Conservation (phyloP, 345 rosid species). For the Populus alba region DNA sequence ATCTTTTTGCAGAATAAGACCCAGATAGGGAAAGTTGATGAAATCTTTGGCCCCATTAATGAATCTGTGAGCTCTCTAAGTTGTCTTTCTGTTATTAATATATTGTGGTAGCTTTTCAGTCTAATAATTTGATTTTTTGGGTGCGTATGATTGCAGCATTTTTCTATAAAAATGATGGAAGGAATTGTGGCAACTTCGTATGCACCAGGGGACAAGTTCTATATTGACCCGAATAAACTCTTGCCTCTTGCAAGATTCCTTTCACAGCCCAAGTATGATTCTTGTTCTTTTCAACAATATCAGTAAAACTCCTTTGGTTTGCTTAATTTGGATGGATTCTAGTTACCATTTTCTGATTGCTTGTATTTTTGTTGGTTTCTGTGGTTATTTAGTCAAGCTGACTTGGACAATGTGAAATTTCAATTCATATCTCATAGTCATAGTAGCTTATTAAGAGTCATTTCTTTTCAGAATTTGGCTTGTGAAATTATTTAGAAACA, state of each 20-base stretch:
- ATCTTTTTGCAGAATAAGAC: slow-evolving; percentile 84
- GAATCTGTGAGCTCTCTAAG: slow-evolving; percentile 60
- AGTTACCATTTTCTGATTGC: neutral
- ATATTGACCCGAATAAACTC: slow-evolving; percentile 72
- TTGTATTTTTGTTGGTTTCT: neutral
- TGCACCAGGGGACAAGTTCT: slow-evolving; percentile 72
- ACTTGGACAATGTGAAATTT: too few species aligned
- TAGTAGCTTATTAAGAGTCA: too few species aligned
- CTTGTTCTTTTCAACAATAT: neutral
- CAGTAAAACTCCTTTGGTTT: neutral
- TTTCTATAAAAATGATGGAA: slow-evolving; percentile 90
- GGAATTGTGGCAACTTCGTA: slow-evolving; percentile 92
- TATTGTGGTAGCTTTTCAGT: neutral
- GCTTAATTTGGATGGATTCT: neutral
- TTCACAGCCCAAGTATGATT: slow-evolving; percentile 82
- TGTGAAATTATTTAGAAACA: too few species aligned
- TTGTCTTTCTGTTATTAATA: neutral
- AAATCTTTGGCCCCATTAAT: slow-evolving; percentile 92
- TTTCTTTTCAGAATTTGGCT: too few species aligned
- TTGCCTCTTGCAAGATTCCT: slow-evolving; percentile 85
- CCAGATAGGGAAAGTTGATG: slow-evolving; percentile 92
- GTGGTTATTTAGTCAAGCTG: too few species aligned
- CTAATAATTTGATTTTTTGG: neutral
- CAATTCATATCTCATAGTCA: too few species aligned
- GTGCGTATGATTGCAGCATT: slow-evolving; percentile 33